Base-by-base conservation (phyloP, 2,329 filamentous ascomycete species). In the Talaromyces sp. region DNA sequence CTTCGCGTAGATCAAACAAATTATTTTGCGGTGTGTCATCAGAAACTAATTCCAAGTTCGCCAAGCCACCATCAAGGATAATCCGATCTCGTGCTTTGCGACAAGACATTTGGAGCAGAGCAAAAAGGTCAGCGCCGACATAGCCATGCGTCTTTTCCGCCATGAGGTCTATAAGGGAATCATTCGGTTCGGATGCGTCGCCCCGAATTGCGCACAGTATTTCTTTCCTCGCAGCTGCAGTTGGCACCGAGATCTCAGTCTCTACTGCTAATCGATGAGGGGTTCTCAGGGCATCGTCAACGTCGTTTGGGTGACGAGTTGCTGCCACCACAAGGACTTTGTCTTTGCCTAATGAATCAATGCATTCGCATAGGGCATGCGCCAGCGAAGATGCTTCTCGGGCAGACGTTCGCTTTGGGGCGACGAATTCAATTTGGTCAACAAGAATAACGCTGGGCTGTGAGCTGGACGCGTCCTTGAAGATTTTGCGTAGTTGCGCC, bases 61-160 rank as follows among this genome's bases (percentile, higher is more conserved):
- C 27, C 17, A 51, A 49, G 10, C 17, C 25, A 22, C 10, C 27
- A 52, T 67, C 61, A 27, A 65, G 47, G 15, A 70, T 61, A 59
- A 72, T 70, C 47, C 75, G 70, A 63, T 72, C 72, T 61, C 77
- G 70, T 61, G 72, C 67, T 67, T 73, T 73, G 62, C 77, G 68
- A 69, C 78, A 73, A 10, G 87, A 84, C 52, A 81, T 74, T 55
- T 82, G 76, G 55, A 89, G 79, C 0, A 97, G 79, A 15, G 82
- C 83, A n/a, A 80, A 78, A 1, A 97, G 79, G 72, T 97, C 93
- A 1, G 84, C 83, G 4, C 90, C 89, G 33, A 91, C 96, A 73
- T 91, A 97, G 4, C 93, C 93, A 70, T 97, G 92, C 0, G 93
- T 96, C 60, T 86, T 85, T 64, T 90, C 85, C 49, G 88, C 88